Evolutionary conservation across 2,329 filamentous ascomycete species (phyloP).

Genomic region (Fusarium torreyae): DNA sequence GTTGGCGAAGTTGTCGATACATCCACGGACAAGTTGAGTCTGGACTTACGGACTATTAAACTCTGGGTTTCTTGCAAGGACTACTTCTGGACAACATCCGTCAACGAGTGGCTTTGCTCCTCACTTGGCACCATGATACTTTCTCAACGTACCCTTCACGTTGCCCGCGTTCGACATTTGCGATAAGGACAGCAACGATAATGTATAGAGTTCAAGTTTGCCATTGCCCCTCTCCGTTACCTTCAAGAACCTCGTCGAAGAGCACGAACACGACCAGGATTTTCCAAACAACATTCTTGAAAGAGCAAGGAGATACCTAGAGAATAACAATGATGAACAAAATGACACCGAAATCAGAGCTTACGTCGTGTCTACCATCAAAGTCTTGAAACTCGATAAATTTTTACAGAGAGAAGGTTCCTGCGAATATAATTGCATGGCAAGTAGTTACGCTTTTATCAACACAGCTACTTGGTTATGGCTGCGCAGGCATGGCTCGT

Average conservation of each 20-base stretch:
- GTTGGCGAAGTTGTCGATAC: neutral
- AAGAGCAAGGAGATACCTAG: constrained; percentile 59
- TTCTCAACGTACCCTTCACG: too few relatives aligned
- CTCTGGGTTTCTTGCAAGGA: neutral
- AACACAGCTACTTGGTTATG: constrained; percentile 68
- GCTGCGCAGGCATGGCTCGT: constrained; percentile 63
- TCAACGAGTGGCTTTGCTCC: too few relatives aligned
- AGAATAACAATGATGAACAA: constrained; percentile 17
- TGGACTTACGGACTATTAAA: too few relatives aligned
- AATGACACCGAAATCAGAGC: constrained; percentile 53
- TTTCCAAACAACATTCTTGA: constrained; percentile 60
- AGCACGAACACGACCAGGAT: constrained; percentile 64
- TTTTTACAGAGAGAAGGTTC: constrained; percentile 61
- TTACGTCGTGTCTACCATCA: constrained; percentile 63
- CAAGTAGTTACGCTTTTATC: constrained; percentile 62
- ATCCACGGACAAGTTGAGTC: too few relatives aligned
- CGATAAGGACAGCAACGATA: neutral
- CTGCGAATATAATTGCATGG: constrained; percentile 58
- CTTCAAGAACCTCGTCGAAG: constrained; percentile 52
- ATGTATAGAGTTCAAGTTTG: neutral
- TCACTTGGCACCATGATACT: neutral
- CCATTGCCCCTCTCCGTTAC: constrained; percentile 7
- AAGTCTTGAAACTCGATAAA: constrained; percentile 60
- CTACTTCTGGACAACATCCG: too few relatives aligned
- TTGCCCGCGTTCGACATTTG: too few relatives aligned